Base-by-base conservation (phyloP, 148 eudicot genomes). In the Vaccinium corymbosum region DNA sequence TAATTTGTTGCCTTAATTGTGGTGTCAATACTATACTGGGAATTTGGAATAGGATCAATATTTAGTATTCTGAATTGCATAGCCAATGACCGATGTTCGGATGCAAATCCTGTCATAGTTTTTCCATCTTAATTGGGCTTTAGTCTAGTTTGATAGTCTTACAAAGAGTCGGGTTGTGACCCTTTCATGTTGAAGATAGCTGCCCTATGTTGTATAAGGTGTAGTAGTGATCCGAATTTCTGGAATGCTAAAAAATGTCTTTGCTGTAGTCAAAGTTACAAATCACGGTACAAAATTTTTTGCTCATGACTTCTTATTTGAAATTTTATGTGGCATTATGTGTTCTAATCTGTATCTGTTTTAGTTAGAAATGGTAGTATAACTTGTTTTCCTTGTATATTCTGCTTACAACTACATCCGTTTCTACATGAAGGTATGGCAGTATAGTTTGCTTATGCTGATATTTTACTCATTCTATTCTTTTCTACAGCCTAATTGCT, bases 401-500 rank as follows among this genome's bases (percentile, higher is more conserved):
- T 20, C 2, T 59, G 22, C 78, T n/a, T 19, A 35, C 56, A 49
- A 20, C 16, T 50, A 4, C 2, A 27, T 70, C 76, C 32, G 52
- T 61, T 84, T 27, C 53, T 76, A 50, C n/a, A 15, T 85, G 59
- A 11, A 53, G 42, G 29, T 42, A 25, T 66, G 56, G 20, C 48
- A 51, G 0, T 64, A 14, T 20, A 22, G n/a, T 53, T 35, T 74
- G n/a, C 35, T 76, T 19, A 17, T 19, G 74, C 42, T 73, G 70
- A 52, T 32, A 35, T 42, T 75, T 76, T 75, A 49, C 2, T 14
- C 32, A 14, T 46, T 80, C 46, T 74, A 42, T 71, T 46, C 78
- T 80, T 81, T 81, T 84, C 55, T 92, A 93, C 95, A 97, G 99
- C 97, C 99, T 76, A 97, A 97, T 87, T 97, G 99, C 84, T 97